phyloP scores from a whole-genome alignment of 78 protist genomes.

The Monosiga brevicollis region DNA sequence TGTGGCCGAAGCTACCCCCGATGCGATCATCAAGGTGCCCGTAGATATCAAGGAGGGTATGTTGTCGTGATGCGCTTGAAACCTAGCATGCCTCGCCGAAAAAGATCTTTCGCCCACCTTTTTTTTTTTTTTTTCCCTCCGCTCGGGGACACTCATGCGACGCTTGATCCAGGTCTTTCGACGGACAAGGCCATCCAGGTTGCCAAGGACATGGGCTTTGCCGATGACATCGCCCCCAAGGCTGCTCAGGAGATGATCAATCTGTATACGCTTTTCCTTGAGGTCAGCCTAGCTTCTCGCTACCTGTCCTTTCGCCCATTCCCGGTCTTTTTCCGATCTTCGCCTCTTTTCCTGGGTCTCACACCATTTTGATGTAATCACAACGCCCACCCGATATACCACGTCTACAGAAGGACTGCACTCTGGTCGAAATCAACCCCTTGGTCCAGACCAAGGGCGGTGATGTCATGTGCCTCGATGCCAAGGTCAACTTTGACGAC shows the following conservation, averaged over 20 bases:
- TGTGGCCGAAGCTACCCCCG: conserved; percentile 57
- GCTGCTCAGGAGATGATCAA: conserved; percentile 37
- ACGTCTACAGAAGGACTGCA: conserved; percentile 55
- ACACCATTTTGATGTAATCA: too few species aligned
- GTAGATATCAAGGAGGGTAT: conserved; percentile 72
- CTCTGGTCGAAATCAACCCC: conserved; percentile 94
- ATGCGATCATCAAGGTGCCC: conserved; percentile 55
- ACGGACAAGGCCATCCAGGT: background rate
- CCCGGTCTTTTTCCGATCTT: too few species aligned
- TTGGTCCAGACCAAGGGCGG: conserved; percentile 68
- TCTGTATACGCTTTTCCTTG: conserved; percentile 62
- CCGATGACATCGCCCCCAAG: background rate
- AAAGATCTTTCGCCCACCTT: too few species aligned
- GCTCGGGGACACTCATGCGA: too few species aligned
- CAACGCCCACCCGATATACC: too few species aligned
- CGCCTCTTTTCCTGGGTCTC: too few species aligned
- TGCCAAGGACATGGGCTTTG: background rate
- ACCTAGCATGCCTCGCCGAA: background rate
- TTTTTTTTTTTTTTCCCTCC: too few species aligned
- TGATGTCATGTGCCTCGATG: conserved; percentile 78
- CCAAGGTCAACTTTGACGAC: conserved; percentile 93
- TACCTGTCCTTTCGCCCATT: too few species aligned
- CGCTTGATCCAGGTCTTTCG: background rate
- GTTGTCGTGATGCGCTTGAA: background rate
- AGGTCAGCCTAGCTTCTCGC: background rate